A percentile compares a stretch with the other conserved stretches of the same genome.
Conservation (phyloP, 352 stramenopile species). For the Salisapilia sapeloensis region DNA sequence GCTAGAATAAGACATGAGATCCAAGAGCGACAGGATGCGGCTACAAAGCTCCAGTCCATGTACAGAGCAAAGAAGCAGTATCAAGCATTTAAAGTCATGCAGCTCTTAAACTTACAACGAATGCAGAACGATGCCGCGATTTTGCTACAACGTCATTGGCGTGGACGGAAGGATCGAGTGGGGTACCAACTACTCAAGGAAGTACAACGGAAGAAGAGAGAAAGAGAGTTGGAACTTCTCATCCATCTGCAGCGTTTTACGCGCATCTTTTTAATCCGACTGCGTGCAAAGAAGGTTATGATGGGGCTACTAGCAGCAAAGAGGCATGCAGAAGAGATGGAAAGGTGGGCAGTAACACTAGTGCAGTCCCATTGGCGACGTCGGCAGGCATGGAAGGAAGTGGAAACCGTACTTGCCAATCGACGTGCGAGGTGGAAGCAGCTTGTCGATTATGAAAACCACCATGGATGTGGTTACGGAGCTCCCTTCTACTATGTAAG, state of each 20-base stretch:
- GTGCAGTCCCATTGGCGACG: slow-evolving; percentile 56
- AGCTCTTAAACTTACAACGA: slow-evolving; percentile 15
- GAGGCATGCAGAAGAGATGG: slow-evolving; percentile 32
- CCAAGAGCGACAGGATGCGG: slow-evolving; percentile 18
- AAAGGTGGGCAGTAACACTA: slow-evolving; percentile 41
- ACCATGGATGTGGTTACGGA: slow-evolving; percentile 40
- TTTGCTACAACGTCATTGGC: slow-evolving; percentile 35
- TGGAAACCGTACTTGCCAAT: slow-evolving; percentile 12
- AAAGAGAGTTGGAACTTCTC: slow-evolving; percentile 13
- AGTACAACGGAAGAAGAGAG: slow-evolving; percentile 10
- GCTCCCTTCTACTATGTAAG: slow-evolving; percentile 87
- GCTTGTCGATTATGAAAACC: slow-evolving; percentile 72
- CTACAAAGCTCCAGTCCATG: slow-evolving; percentile 33
- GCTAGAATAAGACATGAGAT: slow-evolving; percentile 9
- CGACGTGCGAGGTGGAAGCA: slow-evolving; percentile 83
- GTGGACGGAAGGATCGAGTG: slow-evolving; percentile 20
- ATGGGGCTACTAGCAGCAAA: slow-evolving; percentile 18
- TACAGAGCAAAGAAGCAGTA: slow-evolving; percentile 31
- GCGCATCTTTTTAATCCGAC: slow-evolving; percentile 21
- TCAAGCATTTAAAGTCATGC: slow-evolving; percentile 18
- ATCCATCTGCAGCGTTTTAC: slow-evolving; percentile 25
- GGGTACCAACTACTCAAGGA: slow-evolving; percentile 18
- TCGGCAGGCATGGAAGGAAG: slow-evolving; percentile 11
- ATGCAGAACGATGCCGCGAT: slow-evolving; percentile 16
- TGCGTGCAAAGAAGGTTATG: slow-evolving; percentile 23